Evolutionary conservation across 2,329 filamentous ascomycete species (phyloP).

Genomic region (Lachnellula suecica): DNA sequence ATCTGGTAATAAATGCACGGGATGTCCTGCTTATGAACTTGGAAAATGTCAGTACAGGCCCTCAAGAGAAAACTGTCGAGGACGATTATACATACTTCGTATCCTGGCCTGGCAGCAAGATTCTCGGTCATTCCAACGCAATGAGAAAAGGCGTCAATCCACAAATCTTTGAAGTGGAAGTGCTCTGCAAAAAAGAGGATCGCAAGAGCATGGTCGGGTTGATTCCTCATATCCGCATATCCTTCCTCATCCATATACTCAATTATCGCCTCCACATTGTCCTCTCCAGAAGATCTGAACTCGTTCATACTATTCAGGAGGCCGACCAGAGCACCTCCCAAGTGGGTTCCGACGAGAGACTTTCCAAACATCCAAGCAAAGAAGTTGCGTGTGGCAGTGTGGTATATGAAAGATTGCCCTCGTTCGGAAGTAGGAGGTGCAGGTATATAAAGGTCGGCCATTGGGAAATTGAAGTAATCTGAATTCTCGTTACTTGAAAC

Average conservation of each 20-base stretch:
- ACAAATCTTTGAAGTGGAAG: slow-evolving; percentile 62
- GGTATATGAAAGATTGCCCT: slow-evolving; percentile 58
- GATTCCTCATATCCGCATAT: slow-evolving; percentile 65
- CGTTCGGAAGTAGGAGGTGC: slow-evolving; percentile 54
- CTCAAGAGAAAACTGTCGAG: neutral
- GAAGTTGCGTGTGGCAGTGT: slow-evolving; percentile 71
- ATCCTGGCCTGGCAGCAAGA: slow-evolving; percentile 57
- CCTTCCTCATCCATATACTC: slow-evolving; percentile 67
- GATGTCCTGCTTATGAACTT: slow-evolving; percentile 53
- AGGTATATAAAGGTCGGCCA: slow-evolving; percentile 67
- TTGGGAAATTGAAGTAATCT: slow-evolving; percentile 12
- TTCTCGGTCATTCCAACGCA: slow-evolving; percentile 74
- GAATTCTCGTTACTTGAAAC: slow-evolving; percentile 8
- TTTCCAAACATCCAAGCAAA: slow-evolving; percentile 68
- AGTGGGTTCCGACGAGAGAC: slow-evolving; percentile 65
- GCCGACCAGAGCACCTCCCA: slow-evolving; percentile 63
- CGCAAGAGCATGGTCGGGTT: slow-evolving; percentile 67
- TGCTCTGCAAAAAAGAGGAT: slow-evolving; percentile 67
- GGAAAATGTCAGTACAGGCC: slow-evolving; percentile 6
- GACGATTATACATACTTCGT: slow-evolving; percentile 48
- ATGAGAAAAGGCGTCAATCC: slow-evolving; percentile 73
- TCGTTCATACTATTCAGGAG: slow-evolving; percentile 66
- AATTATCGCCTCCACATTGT: slow-evolving; percentile 62
- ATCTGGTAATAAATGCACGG: slow-evolving; percentile 63
- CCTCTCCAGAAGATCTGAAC: slow-evolving; percentile 52